Conservation (phyloP, 2,329 filamentous ascomycete species). For the Colletotrichum melonis region DNA sequence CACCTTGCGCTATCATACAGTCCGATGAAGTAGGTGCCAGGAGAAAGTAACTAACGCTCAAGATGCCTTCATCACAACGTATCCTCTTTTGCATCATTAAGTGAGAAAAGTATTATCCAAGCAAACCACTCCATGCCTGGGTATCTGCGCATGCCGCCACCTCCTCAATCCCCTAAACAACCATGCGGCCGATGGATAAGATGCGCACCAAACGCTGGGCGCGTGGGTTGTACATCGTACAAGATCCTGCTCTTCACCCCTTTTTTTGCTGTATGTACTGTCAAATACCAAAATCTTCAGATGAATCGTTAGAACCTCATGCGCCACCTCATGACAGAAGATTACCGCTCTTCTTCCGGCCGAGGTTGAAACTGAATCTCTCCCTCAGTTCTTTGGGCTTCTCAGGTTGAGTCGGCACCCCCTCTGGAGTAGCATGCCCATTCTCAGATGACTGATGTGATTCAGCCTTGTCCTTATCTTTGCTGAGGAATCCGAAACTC, state of each 20-base stretch:
- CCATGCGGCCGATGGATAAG: not conserved
- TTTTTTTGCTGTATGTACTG: slow-evolving; percentile 27
- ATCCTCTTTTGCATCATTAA: slow-evolving; percentile 22
- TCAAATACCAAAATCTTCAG: slow-evolving; percentile 10
- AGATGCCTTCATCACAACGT: slow-evolving; percentile 27
- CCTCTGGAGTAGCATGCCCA: slow-evolving; percentile 43
- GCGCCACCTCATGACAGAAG: slow-evolving; percentile 39
- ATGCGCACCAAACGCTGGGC: not conserved
- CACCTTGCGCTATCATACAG: slow-evolving; percentile 31
- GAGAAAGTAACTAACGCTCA: slow-evolving; percentile 27
- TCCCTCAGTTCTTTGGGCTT: slow-evolving; percentile 69
- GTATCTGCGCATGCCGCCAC: slow-evolving; percentile 25
- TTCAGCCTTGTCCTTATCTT: slow-evolving; percentile 55
- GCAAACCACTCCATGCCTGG: slow-evolving; percentile 32
- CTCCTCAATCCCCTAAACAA: not conserved
- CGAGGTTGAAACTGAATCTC: slow-evolving; percentile 74
- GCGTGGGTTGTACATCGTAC: not conserved
- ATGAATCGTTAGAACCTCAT: not conserved
- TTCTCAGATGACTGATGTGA: slow-evolving; percentile 42
- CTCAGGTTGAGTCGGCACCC: slow-evolving; percentile 43
- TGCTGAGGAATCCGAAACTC: slow-evolving; percentile 75
- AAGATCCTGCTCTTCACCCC: slow-evolving; percentile 19
- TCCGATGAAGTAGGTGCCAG: not conserved
- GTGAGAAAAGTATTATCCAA: slow-evolving; percentile 32
- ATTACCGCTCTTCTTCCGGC: slow-evolving; percentile 77